Conservation (phyloP, 2,329 filamentous ascomycete species). For the Diplodia intermedia region DNA sequence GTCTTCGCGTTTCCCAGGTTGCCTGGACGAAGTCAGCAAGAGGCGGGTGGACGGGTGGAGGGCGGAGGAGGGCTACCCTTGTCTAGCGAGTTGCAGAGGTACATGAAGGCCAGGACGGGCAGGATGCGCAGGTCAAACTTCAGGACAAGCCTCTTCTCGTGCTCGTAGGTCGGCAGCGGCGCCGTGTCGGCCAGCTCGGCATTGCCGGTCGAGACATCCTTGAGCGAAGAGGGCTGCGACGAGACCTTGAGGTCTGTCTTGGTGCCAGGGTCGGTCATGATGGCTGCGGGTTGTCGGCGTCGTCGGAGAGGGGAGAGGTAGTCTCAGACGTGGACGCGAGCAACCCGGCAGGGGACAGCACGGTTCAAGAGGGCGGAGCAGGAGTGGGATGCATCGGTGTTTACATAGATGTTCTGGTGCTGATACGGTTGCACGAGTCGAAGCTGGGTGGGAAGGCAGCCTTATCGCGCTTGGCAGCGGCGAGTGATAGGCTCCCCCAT, state of each 20-base stretch:
- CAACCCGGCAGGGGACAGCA: not conserved
- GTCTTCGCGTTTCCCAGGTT: slow-evolving; percentile 55
- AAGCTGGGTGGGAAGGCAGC: not conserved
- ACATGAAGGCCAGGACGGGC: slow-evolving; percentile 67
- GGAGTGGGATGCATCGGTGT: slow-evolving; percentile 3
- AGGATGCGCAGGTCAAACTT: slow-evolving; percentile 63
- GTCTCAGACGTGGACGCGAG: not conserved
- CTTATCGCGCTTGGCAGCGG: slow-evolving; percentile 27
- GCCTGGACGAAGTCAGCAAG: slow-evolving; percentile 40
- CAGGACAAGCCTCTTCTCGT: slow-evolving; percentile 54
- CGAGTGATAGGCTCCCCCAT: slow-evolving; percentile 17
- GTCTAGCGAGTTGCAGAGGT: slow-evolving; percentile 57
- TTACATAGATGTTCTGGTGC: not conserved
- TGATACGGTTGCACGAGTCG: slow-evolving; percentile 14
- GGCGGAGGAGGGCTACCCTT: slow-evolving; percentile 7
- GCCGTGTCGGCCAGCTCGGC: slow-evolving; percentile 15
- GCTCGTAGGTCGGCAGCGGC: slow-evolving; percentile 15
- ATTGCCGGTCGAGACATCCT: slow-evolving; percentile 18
- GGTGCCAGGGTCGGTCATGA: not conserved
- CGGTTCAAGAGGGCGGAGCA: not conserved
- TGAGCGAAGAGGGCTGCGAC: slow-evolving; percentile 29
- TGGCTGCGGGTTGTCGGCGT: not conserved
- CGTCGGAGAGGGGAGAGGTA: not conserved
- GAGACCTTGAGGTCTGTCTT: slow-evolving; percentile 27
- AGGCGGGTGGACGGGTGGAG: not conserved